Evolutionary conservation across 2,329 filamentous ascomycete species (phyloP).

Genomic region (Colletotrichum camelliae): DNA sequence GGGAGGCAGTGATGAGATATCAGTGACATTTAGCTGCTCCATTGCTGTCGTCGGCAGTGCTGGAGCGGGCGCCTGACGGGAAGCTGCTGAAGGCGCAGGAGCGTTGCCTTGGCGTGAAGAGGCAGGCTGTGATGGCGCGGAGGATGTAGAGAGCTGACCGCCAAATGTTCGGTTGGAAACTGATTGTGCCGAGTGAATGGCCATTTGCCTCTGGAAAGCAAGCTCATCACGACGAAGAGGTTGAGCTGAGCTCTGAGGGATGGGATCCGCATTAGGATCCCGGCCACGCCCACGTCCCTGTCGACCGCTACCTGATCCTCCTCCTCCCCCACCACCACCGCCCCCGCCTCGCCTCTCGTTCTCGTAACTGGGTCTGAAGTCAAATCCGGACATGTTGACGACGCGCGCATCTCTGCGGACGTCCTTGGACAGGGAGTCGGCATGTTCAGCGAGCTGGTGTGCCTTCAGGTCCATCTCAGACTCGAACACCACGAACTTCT

Average conservation of each 20-base stretch:
- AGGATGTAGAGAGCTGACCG: conserved; percentile 72
- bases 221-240: conserved; percentile 85
- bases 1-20: conserved; percentile 63
- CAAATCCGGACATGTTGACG: conserved; percentile 88
- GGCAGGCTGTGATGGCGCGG: conserved; percentile 38
- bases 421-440: conserved; percentile 80
- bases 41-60: conserved; percentile 40
- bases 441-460: conserved; percentile 86
- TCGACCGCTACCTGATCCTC: conserved; percentile 37
- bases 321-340: conserved; percentile 44
- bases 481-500: conserved; percentile 97
- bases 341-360: conserved; percentile 58
- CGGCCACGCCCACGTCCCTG: conserved; percentile 67
- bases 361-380: conserved; percentile 76
- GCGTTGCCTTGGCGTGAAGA: conserved; percentile 23
- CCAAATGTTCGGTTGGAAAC: conserved; percentile 83
- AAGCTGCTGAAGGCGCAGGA: neutral
- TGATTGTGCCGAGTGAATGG: conserved; percentile 86
- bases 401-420: conserved; percentile 80
- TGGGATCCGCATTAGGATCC: conserved; percentile 84
- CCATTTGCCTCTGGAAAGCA: conserved; percentile 90
- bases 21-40: conserved; percentile 56
- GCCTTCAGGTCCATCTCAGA: conserved; percentile 95
- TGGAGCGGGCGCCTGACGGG: conserved; percentile 16
- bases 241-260: conserved; percentile 79